Evolutionary conservation across 2,329 filamentous ascomycete genomes (phyloP), one percentile per base, ranked within the genome.

Genomic region (Coniella lustricola): DNA sequence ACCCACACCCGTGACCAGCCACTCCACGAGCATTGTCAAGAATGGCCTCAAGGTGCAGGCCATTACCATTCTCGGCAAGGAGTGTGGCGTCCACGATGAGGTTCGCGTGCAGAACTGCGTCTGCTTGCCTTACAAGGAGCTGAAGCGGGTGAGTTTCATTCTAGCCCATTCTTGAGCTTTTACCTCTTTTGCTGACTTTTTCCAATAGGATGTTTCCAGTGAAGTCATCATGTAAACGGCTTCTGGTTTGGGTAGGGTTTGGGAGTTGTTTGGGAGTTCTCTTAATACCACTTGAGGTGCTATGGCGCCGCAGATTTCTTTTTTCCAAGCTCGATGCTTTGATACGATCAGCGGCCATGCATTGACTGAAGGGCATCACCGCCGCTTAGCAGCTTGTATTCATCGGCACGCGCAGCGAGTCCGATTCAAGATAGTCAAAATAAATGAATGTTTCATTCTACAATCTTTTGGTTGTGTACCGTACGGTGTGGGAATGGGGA

Each of bases 11-110:
- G 82, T 88, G 48, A 84, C 79, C 45, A 95, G 86, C 73, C 91
- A 97, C 72, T 87, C 82, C 46, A 97, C 91, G 13, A 95, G 86
- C 70, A 90, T 97, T 60, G 77, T 97, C 68, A 97, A 96, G 81
- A 95, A 96, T 62, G 93, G 93, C 44, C 84, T 97, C 68, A 97
- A 97, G 76, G 93, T 98, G 44, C 93, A 97, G 76, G 95, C 89
- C 67, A 93, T 97, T 64, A 97, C 91, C 40, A 98, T 97, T 57
- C 70, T 98, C 54, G 91, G 91, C 64, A 96, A 97, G 76, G 93
- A 98, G 68, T 97, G 91, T 62, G 81, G 76, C 48, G 93, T 97
- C 25, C 90, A 85, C 3, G 93, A 98, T 60, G 93, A 97, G 69
- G 84, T 97, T 10, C 82, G 90, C 54, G 90, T 98, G 59, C 91